Conservation (phyloP, 2,329 filamentous ascomycete species). For the Chaetomiaceae sp. region DNA sequence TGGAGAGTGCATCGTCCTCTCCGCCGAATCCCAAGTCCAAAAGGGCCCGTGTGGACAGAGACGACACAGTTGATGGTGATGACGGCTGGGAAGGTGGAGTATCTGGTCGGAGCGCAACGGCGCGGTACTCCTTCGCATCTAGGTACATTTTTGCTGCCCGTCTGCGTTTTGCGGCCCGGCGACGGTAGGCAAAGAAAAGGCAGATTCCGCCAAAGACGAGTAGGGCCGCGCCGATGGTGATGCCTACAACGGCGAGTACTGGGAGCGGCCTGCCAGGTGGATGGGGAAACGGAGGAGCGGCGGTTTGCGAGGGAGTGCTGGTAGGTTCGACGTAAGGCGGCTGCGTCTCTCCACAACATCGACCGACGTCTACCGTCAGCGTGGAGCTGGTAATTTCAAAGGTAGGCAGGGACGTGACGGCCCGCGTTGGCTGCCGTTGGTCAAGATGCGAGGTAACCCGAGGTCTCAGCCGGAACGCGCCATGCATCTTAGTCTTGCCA, state of each 20-base stretch:
- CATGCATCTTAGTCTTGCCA: constrained; percentile 16
- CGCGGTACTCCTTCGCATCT: not conserved
- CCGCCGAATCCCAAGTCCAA: constrained; percentile 3
- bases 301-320: not conserved
- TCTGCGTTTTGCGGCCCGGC: constrained; percentile 2
- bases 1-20: not conserved
- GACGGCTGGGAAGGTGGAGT: not conserved
- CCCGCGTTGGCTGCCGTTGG: not conserved
- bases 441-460: constrained; percentile 6
- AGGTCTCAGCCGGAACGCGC: constrained; percentile 1
- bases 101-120: constrained; percentile 1
- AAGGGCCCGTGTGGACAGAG: constrained; percentile 10
- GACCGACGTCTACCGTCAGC: constrained; percentile 8
- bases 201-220: constrained; percentile 6
- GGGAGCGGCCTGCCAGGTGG: not conserved
- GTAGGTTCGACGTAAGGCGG: not conserved
- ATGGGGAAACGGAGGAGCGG: not conserved
- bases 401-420: constrained; percentile 1
- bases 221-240: constrained; percentile 6
- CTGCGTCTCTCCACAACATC: constrained; percentile 7
- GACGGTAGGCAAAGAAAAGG: constrained; percentile 8
- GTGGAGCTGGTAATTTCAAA: constrained; percentile 3
- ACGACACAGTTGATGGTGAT: constrained; percentile 8
- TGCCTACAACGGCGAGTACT: not conserved
- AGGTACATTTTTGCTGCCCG: constrained; percentile 6